Evolutionary conservation across 2,329 filamentous ascomycete species (phyloP).

Genomic region (Dryadomyces quercivorus): DNA sequence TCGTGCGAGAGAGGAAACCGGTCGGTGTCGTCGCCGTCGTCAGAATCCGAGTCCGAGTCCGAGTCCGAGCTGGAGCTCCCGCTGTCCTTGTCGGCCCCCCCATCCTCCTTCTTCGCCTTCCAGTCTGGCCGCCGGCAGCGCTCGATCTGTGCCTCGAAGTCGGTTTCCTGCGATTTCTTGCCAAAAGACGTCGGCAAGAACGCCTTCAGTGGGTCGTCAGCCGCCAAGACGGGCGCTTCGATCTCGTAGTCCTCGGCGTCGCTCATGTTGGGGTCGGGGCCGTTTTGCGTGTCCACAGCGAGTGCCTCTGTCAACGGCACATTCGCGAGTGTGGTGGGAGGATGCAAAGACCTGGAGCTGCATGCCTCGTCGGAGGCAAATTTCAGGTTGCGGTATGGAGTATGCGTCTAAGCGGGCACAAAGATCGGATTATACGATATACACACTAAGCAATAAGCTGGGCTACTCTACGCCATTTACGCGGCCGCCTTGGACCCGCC

Average conservation of each 20-base stretch:
- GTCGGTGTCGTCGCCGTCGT: conserved; percentile 61
- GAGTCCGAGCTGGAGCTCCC: conserved; percentile 26
- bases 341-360: neutral
- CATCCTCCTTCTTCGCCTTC: conserved; percentile 18
- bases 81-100: conserved; percentile 13
- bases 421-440: neutral
- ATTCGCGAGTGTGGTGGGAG: neutral
- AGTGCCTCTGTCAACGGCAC: neutral
- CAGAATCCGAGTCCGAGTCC: conserved; percentile 17
- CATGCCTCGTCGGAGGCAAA: neutral
- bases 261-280: neutral
- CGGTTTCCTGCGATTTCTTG: conserved; percentile 60
- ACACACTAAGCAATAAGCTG: neutral
- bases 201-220: conserved; percentile 58
- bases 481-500: neutral
- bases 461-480: no score
- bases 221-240: conserved; percentile 39
- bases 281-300: neutral
- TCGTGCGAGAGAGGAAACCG: conserved; percentile 91
- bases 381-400: neutral
- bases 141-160: conserved; percentile 72
- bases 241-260: conserved; percentile 44
- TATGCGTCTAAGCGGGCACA: neutral
- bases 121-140: conserved; percentile 53
- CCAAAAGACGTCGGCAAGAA: conserved; percentile 80